These are phyloP conservation scores for Leavenworthia alabamica DNA, from an alignment of 345 rosid species.

Conservation along the genomic window DNA sequence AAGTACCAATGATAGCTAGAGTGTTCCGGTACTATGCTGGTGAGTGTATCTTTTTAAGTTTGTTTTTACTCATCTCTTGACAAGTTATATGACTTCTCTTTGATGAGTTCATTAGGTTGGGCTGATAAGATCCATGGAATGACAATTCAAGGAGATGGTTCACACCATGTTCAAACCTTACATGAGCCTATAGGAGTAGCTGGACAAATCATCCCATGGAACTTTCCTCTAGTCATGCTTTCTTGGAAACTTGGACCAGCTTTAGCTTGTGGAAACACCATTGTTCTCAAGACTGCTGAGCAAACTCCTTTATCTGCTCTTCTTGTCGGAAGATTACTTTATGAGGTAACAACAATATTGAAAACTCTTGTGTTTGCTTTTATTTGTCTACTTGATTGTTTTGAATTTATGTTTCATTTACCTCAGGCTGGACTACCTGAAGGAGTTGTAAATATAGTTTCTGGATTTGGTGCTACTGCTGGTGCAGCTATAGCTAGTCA, in stretches of 20 bases:
- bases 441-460: constrained; percentile 79
- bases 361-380: not conserved
- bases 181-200: constrained; percentile 95
- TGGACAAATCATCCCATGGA: constrained; percentile 97
- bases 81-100: not conserved
- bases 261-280: constrained; percentile 82
- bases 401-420: too few relatives aligned
- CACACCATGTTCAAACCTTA: constrained; percentile 64
- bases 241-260: constrained; percentile 95
- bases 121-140: constrained; percentile 95
- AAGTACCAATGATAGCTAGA: constrained; percentile 67
- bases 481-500: constrained; percentile 91
- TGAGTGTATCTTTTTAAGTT: constrained; percentile 27
- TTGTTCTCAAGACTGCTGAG: constrained; percentile 86
- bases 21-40: constrained; percentile 87
- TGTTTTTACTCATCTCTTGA: not conserved
- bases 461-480: constrained; percentile 82
- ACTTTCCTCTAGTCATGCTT: constrained; percentile 86
- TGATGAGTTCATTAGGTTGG: constrained; percentile 55
- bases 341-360: constrained; percentile 48
- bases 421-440: constrained; percentile 86
- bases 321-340: constrained; percentile 49
- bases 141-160: constrained; percentile 71
- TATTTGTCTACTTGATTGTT: not conserved
- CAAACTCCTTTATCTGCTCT: constrained; percentile 88